Evolutionary conservation across 1,284 basidiomycete species (phyloP).

Genomic region (Earliella scabrosa): DNA sequence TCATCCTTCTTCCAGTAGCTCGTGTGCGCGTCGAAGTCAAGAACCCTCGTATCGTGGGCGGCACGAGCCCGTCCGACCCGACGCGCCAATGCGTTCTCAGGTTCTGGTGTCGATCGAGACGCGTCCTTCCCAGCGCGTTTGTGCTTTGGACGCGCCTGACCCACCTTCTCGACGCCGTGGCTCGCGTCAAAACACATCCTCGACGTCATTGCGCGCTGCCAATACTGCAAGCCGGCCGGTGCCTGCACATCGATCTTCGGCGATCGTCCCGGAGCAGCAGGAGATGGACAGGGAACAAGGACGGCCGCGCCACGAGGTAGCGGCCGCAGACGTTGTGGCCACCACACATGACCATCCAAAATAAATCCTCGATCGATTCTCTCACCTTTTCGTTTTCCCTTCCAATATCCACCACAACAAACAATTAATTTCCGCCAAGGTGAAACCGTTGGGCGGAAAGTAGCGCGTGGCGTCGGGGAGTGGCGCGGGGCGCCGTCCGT

Average conservation of each 20-base stretch:
- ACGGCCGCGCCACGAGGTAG: background rate
- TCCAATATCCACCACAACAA: background rate
- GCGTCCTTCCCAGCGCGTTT: background rate
- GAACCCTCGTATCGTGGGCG: background rate
- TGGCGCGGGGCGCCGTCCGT: background rate
- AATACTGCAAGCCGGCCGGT: background rate
- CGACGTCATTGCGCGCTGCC: constrained; percentile 12
- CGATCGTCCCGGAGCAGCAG: background rate
- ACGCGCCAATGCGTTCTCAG: background rate
- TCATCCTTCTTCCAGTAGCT: background rate
- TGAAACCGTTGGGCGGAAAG: background rate
- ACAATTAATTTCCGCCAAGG: background rate
- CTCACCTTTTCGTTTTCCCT: background rate
- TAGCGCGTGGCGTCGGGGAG: background rate
- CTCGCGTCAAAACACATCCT: background rate
- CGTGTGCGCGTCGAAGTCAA: background rate
- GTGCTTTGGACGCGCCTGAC: constrained; percentile 1
- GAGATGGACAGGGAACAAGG: background rate
- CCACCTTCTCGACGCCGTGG: background rate
- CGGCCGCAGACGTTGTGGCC: background rate
- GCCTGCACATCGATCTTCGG: constrained; percentile 10
- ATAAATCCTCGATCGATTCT: background rate
- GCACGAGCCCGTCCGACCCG: constrained; percentile 1
- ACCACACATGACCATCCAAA: background rate
- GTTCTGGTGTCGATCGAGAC: constrained; percentile 18